Evolutionary conservation across 2,329 filamentous ascomycete species (phyloP).

Genomic region (Stemphylium lycopersici): DNA sequence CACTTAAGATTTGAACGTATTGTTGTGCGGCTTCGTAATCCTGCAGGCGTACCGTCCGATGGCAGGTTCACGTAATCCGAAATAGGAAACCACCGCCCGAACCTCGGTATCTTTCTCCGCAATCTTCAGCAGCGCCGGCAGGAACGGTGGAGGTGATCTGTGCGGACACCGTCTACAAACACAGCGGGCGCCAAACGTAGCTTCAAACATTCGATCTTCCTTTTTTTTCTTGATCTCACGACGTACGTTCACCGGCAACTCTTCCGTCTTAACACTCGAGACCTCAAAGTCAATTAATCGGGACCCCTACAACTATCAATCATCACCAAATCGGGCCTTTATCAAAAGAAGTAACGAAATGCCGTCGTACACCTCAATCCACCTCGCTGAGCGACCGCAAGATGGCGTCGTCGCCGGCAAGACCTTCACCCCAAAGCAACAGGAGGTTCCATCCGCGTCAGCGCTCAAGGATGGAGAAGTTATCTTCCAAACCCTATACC

Average conservation of each 20-base stretch:
- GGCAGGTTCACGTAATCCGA: constrained; percentile 9
- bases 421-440: constrained; percentile 65
- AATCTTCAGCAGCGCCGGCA: constrained; percentile 1
- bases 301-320: not conserved
- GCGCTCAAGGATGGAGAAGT: constrained; percentile 69
- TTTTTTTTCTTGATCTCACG: not conserved
- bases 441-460: constrained; percentile 52
- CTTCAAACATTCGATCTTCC: not conserved
- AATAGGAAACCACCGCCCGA: constrained; percentile 22
- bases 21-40: too few relatives aligned
- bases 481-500: constrained; percentile 65
- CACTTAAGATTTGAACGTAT: not conserved
- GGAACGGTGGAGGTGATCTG: constrained; percentile 21
- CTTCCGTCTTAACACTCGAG: not conserved
- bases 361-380: constrained; percentile 56
- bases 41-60: not conserved
- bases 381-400: constrained; percentile 69
- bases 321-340: not conserved
- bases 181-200: not conserved
- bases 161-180: constrained; percentile 17
- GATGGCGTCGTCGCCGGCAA: constrained; percentile 66
- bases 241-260: too few relatives aligned
- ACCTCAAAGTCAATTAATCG: not conserved
- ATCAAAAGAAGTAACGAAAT: constrained; percentile 19
- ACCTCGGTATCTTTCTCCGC: constrained; percentile 33